These are phyloP conservation scores for Backusella luteola DNA, from an alignment of 192 early-diverging fungal genomes.

Conservation along the genomic window DNA sequence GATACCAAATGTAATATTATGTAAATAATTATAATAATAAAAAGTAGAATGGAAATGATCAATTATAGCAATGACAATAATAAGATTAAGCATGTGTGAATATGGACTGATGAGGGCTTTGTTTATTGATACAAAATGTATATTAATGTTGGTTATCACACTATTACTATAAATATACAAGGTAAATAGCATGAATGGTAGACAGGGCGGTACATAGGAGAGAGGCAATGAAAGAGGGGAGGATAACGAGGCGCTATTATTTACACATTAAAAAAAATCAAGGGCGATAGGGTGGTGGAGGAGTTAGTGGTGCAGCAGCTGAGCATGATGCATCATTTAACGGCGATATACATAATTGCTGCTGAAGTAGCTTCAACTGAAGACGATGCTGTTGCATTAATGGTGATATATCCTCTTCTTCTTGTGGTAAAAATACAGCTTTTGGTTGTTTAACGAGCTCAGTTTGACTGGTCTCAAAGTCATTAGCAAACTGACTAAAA, in stretches of 20 bases:
- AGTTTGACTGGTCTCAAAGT: neutral
- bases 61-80: neutral
- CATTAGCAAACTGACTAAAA: constrained; percentile 18
- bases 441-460: neutral
- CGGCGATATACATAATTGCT: neutral
- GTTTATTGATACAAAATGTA: neutral
- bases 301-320: neutral
- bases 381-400: constrained; percentile 10
- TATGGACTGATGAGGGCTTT: neutral
- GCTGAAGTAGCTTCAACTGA: constrained; percentile 3
- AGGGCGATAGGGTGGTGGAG: constrained; percentile 15
- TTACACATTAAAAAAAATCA: neutral
- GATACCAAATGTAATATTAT: constrained; percentile 29
- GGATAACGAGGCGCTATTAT: neutral
- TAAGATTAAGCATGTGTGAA: neutral
- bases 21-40: constrained; percentile 15
- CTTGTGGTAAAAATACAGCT: neutral
- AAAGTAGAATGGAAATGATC: neutral
- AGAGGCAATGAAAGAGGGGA: neutral
- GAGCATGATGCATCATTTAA: neutral
- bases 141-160: neutral
- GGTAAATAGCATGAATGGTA: neutral
- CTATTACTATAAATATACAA: neutral
- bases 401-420: neutral
- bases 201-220: neutral